Evolutionary conservation across 2,329 filamentous ascomycete genomes (phyloP).

Genomic region (Aspergillus pseudonomiae): DNA sequence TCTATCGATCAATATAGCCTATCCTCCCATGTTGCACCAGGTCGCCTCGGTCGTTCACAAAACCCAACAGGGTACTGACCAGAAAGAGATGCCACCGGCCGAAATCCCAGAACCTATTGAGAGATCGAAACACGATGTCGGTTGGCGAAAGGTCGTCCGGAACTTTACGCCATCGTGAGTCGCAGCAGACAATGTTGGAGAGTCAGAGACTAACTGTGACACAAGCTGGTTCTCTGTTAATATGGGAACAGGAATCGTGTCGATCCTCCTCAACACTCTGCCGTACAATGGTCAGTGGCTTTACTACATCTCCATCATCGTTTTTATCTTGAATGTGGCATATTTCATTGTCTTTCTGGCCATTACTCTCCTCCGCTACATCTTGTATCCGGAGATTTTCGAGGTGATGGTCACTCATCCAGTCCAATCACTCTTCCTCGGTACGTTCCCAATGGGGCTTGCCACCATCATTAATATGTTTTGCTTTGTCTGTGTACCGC

Average conservation of each 20-base stretch:
- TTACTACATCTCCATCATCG: neutral
- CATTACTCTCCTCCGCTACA: slow-evolving; percentile 62
- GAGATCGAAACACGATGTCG: neutral
- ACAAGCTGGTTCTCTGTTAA: neutral
- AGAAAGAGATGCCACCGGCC: too few species aligned
- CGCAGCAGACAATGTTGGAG: neutral
- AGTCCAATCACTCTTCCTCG: slow-evolving; percentile 67
- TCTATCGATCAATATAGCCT: too few species aligned
- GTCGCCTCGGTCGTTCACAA: too few species aligned
- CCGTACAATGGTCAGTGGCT: neutral
- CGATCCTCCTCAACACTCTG: neutral
- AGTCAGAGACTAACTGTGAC: neutral
- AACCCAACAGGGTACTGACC: too few species aligned
- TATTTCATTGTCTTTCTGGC: slow-evolving; percentile 35
- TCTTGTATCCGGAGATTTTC: slow-evolving; percentile 67
- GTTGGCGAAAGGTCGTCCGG: neutral
- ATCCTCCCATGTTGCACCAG: too few species aligned
- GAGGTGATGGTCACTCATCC: slow-evolving; percentile 66
- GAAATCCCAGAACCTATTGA: too few species aligned
- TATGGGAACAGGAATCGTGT: neutral
- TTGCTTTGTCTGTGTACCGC: slow-evolving; percentile 60
- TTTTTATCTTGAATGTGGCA: slow-evolving; percentile 35
- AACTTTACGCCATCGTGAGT: neutral
- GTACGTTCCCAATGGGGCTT: slow-evolving; percentile 68
- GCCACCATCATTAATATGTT: slow-evolving; percentile 68